Conservation (phyloP, 2,329 filamentous ascomycete species). For the Geoglossum cookeanum region DNA sequence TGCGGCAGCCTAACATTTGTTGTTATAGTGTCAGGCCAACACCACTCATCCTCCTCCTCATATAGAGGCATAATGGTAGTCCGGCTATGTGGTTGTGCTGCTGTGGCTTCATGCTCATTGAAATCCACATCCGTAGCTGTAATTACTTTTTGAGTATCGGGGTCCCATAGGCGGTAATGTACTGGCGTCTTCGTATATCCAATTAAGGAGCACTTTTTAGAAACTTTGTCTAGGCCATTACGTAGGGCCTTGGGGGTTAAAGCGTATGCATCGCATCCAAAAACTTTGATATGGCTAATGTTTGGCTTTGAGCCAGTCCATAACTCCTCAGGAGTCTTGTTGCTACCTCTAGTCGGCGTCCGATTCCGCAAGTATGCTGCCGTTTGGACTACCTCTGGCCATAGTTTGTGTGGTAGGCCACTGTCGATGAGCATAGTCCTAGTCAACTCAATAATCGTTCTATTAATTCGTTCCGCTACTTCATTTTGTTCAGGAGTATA, state of each 20-base stretch:
- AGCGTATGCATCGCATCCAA: conserved; percentile 2
- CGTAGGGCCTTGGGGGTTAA: background rate
- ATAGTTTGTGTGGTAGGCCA: background rate
- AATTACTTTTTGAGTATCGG: background rate
- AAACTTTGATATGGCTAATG: background rate
- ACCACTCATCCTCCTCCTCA: background rate
- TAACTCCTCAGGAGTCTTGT: background rate
- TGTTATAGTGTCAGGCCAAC: background rate
- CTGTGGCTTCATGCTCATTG: conserved; percentile 1
- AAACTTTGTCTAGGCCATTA: conserved; percentile 1
- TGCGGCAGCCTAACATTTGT: background rate
- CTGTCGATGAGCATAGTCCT: background rate
- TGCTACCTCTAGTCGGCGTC: background rate
- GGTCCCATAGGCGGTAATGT: conserved; percentile 6
- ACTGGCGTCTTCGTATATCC: conserved; percentile 6
- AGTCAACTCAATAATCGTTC: conserved; percentile 1
- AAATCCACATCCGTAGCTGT: conserved; percentile 3
- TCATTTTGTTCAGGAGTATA: conserved; percentile 7
- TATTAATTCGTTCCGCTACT: conserved; percentile 6
- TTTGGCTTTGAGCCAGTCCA: background rate
- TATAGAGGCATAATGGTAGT: too few species aligned
- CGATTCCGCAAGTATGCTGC: conserved; percentile 4
- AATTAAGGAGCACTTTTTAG: background rate
- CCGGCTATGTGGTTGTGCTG: background rate
- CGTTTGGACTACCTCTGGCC: conserved; percentile 7